These are phyloP conservation scores for Perkinsela sp. DNA, from an alignment of 208 protist genomes.

Conservation along the genomic window DNA sequence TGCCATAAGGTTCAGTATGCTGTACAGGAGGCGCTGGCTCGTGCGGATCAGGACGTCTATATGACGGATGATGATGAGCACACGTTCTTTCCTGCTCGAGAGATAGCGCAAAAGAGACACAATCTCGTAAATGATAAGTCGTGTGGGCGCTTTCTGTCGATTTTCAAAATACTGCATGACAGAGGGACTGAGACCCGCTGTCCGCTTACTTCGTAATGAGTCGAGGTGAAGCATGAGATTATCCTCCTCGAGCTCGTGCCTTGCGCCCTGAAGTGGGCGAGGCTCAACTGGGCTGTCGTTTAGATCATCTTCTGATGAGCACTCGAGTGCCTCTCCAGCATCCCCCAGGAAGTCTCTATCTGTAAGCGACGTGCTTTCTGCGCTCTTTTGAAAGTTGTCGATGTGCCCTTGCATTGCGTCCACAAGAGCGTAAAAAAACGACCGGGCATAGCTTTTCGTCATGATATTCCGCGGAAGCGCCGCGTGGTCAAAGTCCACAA, in stretches of 20 bases:
- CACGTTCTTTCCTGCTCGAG: background rate
- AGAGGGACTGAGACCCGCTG: too few species aligned
- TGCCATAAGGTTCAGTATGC: background rate
- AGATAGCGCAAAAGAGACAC: background rate
- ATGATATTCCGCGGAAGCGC: background rate
- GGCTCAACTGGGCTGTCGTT: too few species aligned
- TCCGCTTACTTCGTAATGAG: too few species aligned
- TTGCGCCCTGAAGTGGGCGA: too few species aligned
- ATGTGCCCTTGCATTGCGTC: background rate
- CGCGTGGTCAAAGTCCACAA: background rate
- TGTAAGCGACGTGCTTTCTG: too few species aligned
- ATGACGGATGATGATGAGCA: background rate
- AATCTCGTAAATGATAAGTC: background rate
- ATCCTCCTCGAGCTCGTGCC: too few species aligned
- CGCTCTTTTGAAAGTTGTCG: background rate
- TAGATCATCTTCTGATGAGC: too few species aligned
- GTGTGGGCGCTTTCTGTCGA: background rate
- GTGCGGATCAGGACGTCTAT: background rate
- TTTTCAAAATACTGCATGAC: too few species aligned
- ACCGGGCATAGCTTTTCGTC: background rate
- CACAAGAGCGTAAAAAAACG: background rate
- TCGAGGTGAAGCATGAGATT: too few species aligned
- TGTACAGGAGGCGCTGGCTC: background rate
- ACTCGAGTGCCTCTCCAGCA: too few species aligned
- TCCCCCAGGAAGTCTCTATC: too few species aligned